Evolutionary conservation across 306 rosid genomes (phyloP), one percentile per base, ranked within the genome.

Genomic region (Lathyrus aphaca): DNA sequence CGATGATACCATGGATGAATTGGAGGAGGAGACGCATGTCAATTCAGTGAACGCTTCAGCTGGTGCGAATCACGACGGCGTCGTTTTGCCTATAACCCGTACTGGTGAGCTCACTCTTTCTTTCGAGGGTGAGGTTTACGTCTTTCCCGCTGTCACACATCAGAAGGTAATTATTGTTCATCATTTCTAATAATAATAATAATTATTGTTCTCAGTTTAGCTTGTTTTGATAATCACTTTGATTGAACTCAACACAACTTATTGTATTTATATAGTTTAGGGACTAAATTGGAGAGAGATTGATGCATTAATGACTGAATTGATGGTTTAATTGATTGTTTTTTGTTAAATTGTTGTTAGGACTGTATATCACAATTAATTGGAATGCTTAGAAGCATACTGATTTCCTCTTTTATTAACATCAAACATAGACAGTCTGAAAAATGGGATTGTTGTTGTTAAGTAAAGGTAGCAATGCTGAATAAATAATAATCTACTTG

Each of bases 31-130:
- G 37, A 74, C 57, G 12, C 75, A 80, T 27, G 57, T 43, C 54
- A 77, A 75, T 79, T 67, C 96, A 25, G 86, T 82, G 15, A 82
- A 75, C 70, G 79, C 79, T 40, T 49, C 66, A 29, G 58, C 21
- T 16, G 43, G 19, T 45, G 87, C 80, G 11, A 79, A 63, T 35
- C 85, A 68, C 35, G 90, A 81, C n/a, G 86, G 73, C 2, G 65
- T 78, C 55, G 82, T 76, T 37, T 69, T 73, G 84, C 83, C 86
- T 65, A 70, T 83, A 50, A 74, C 83, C 10, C 91, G 97, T 80
- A 78, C 94, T 14, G 86, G 98, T 73, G 98, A 90, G 74, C 97
- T 94, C 76, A 88, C 98, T 65, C 98, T 94, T 59, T 94, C 98
- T 68, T 94, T 90, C 12, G 97, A 94, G 68, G 98, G 98, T 14